Base-by-base conservation (phyloP, 768 basidiomycete species). In the Cystofilobasidium capitatum region DNA sequence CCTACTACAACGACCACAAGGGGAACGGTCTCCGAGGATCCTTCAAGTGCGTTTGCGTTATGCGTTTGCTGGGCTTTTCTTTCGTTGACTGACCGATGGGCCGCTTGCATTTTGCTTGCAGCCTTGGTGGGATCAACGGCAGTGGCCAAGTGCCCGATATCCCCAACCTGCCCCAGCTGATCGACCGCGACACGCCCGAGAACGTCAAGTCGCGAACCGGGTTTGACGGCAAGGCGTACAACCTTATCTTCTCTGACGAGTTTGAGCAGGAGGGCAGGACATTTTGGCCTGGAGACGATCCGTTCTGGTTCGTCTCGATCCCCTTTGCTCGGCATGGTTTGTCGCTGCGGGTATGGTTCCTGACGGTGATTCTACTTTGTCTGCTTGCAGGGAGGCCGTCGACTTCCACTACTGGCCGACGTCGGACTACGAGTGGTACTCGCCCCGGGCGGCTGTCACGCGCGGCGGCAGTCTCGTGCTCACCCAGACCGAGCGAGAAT, bases 131-230 rank as follows among this genome's bases (percentile, higher is more conserved):
- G 22, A 69, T 64, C 62, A 69, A 69, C 67, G 67, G 62, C 16
- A 45, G 20, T n/a, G 51, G 45, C n/a, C 66, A 68, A 39, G 66
- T 68, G 5, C 66, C 66, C 45, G 39, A 33, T 31, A 68, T 68
- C 40, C 62, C 66, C 3, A 47, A 47, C 42, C 54, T 68, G 7
- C 66, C 66, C 9, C 36, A 47, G 26, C 76, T 97, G 40, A 83
- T 98, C 72, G 94, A 99, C 78, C 62, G 72, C 2, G 87, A 85
- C 36, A 98, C 94, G 0, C 89, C 88, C 1, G 55, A 76, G 2
- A 75, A 78, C 14, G 87, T 79, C 10, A 75, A 78, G 65, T 82
- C 83, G 39, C 81, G 85, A 14, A 82, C 79, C 2, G 89, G 88
- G 4, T 88, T 82, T 70, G 77, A 75, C 74, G 93, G 92, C 1